Base-by-base conservation (phyloP, 2,329 filamentous ascomycete genomes). In the Cordyceps farinosa region DNA sequence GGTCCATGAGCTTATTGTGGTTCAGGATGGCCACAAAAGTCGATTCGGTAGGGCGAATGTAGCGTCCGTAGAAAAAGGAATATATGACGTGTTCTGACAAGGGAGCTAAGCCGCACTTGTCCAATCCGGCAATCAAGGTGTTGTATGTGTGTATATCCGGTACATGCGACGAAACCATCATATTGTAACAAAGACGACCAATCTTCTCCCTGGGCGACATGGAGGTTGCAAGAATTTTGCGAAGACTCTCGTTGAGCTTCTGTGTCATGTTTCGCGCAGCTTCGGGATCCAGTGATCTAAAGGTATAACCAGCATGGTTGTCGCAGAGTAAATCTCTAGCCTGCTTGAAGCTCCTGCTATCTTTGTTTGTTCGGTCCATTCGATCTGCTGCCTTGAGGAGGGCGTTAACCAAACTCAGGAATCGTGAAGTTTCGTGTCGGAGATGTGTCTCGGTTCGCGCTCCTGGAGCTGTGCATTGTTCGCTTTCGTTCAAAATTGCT, bases 121-220 rank as follows among this genome's bases (percentile, higher is more conserved):
- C 80, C 57, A 94, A 86, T n/a, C 84, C 84, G n/a, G 84, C 73
- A 3, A 94, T 82, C 32, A 95, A 79, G 13, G 82, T 81, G 70
- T 92, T 92, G 76, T 87, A 91, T 3, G 87, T 91, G 66, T 86
- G 80, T 42, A 90, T 82, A 65, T 85, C 85, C 0, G 90, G 89
- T 0, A 86, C 83, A 22, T 84, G 78, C 2, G 81, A 73, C 2
- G 85, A 86, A 3, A 85, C 77, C 17, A 91, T 79, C 3, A 95
- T 76, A 70, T 91, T 91, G 74, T 88, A 87, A 73, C 83, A 86
- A 59, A 87, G 77, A 45, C 72, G 71, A 47, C 74, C 76, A 34
- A 78, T 70, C 61, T 68, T 74, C 59, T 78, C 74, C 59, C 72
- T 74, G 6, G 73, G 62, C 34, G 59, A 62, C 6, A 75, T 66